Percentiles rank a stretch among this genome's conserved stretches.
Conservation (phyloP, 1,284 basidiomycete genomes). For the Leccinum subspadiceum region DNA sequence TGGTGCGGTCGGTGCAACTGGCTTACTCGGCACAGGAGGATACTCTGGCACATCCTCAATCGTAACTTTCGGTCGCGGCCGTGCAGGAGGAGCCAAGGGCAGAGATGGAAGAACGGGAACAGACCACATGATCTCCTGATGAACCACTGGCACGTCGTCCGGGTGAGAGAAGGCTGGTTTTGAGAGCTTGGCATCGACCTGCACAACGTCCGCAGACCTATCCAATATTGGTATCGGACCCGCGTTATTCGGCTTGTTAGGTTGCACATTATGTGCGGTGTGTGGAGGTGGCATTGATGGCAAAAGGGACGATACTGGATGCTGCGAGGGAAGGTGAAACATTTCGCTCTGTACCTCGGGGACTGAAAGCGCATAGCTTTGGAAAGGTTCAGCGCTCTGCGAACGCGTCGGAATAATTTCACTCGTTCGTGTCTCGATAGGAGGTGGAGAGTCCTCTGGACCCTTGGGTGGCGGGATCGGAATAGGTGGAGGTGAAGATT, state of each 20-base stretch:
- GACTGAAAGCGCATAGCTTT: slow-evolving; percentile 5
- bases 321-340: slow-evolving; percentile 22
- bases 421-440: slow-evolving; percentile 26
- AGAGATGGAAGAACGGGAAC: slow-evolving; percentile 11
- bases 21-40: slow-evolving; percentile 15
- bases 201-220: neutral
- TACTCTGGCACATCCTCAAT: slow-evolving; percentile 32
- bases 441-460: slow-evolving; percentile 22
- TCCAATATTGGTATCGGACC: neutral
- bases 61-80: slow-evolving; percentile 29
- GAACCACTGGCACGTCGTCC: slow-evolving; percentile 6
- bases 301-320: neutral
- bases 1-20: neutral
- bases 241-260: slow-evolving; percentile 3
- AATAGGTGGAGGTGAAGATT: slow-evolving; percentile 30
- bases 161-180: slow-evolving; percentile 3
- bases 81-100: slow-evolving; percentile 7
- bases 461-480: slow-evolving; percentile 31
- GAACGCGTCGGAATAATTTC: slow-evolving; percentile 27
- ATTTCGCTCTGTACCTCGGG: slow-evolving; percentile 28
- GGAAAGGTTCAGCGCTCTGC: slow-evolving; percentile 8
- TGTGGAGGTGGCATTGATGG: slow-evolving; percentile 1
- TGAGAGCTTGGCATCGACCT: slow-evolving; percentile 8
- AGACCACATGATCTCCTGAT: slow-evolving; percentile 15
- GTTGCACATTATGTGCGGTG: slow-evolving; percentile 8